These are phyloP conservation scores for Hymenoscyphus fraxineus DNA, from an alignment of 2,329 filamentous ascomycete genomes.

Conservation along the genomic window DNA sequence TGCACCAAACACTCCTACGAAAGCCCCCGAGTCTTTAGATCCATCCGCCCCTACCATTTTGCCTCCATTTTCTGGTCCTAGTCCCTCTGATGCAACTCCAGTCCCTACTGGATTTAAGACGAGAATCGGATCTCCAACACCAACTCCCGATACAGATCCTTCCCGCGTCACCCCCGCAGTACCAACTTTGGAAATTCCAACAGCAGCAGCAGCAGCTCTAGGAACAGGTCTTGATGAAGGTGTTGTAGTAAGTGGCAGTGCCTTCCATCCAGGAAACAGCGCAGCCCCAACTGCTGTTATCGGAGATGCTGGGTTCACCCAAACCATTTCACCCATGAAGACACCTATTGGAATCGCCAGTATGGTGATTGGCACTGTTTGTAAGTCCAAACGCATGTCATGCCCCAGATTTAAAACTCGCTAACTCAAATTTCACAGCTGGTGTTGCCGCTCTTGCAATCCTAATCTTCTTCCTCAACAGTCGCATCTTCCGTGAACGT, in stretches of 20 bases:
- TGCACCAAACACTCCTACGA: background rate
- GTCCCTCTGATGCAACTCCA: background rate
- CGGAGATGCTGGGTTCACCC: background rate
- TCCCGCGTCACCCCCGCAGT: background rate
- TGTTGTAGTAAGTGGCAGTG: conserved; percentile 1
- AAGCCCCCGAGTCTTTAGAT: background rate
- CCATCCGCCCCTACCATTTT: background rate
- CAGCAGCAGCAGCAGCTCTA: conserved; percentile 3
- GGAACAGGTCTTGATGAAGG: conserved; percentile 9
- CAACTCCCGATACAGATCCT: background rate
- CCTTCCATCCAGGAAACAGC: background rate
- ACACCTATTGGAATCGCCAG: conserved; percentile 7
- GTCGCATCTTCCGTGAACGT: conserved; percentile 18
- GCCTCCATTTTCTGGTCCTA: background rate
- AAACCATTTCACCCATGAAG: background rate
- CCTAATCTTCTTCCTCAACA: conserved; percentile 19
- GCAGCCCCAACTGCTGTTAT: conserved; percentile 5
- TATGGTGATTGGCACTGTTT: conserved; percentile 13
- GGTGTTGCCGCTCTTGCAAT: conserved; percentile 14
- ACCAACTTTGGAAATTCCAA: background rate
- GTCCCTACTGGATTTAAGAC: background rate
- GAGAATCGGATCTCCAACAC: background rate
- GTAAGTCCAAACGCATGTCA: conserved; percentile 5
- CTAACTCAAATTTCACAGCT: conserved; percentile 8
- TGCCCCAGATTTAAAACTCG: too few species aligned